phyloP scores from a whole-genome alignment of 73 alveolate species.

The Loxodes magnus region DNA sequence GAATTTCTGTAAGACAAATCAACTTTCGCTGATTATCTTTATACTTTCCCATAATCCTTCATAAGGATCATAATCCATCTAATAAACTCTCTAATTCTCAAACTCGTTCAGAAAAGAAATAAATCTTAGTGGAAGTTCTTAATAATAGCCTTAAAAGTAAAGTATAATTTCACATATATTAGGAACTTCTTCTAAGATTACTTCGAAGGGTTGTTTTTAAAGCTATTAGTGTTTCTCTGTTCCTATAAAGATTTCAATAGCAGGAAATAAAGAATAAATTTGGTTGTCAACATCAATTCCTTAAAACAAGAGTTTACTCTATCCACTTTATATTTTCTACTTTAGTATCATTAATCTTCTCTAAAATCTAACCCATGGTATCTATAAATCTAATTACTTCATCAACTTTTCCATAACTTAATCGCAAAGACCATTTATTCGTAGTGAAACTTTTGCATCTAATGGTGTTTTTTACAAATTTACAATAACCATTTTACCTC shows the following conservation, averaged over 20 bases:
- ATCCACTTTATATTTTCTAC: background rate
- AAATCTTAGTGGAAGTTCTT: conserved; percentile 56
- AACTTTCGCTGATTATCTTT: too few species aligned
- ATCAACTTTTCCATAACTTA: conserved; percentile 17
- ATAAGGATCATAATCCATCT: conserved; percentile 30
- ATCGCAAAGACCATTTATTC: conserved; percentile 14
- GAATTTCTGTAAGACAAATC: too few species aligned
- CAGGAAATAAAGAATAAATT: conserved; percentile 11
- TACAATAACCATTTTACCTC: conserved; percentile 28
- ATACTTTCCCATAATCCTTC: conserved; percentile 34
- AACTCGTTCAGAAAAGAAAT: too few species aligned
- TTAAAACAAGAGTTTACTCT: conserved; percentile 13
- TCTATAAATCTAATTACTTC: conserved; percentile 13
- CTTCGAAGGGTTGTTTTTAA: conserved; percentile 5
- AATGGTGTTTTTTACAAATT: conserved; percentile 20
- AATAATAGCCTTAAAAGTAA: conserved; percentile 53
- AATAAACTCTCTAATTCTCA: background rate
- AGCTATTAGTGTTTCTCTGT: conserved; percentile 9
- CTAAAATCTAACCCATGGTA: too few species aligned
- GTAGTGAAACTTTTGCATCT: conserved; percentile 10
- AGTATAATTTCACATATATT: conserved; percentile 15
- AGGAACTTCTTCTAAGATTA: background rate
- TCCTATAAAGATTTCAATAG: conserved; percentile 13
- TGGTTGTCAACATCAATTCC: conserved; percentile 18
- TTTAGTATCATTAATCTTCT: too few species aligned